Evolutionary conservation across 129 eudicot genomes (phyloP), one percentile per base, ranked within the genome.

Genomic region (Ambrosia trifida): DNA sequence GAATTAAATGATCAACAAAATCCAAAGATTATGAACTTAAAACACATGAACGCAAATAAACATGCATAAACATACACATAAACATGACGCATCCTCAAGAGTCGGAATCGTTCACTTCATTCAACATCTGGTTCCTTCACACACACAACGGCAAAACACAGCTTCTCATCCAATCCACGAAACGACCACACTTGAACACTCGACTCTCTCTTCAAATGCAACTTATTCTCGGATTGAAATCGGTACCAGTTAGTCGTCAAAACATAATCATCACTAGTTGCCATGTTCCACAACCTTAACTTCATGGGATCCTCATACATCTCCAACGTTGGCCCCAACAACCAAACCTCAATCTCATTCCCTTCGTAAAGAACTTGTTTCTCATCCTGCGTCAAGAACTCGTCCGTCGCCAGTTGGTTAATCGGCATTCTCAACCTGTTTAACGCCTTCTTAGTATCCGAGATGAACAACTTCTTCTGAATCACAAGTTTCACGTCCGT

Each of bases 151-250:
- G 64, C 75, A 60, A 69, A 36, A 3, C 68, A 68, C 56, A 76
- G 8, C 46, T 35, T 3, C 10, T 11, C 19, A 14, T 53, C 6
- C 0, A 36, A 58, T 38, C 13, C 50, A 11, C 69, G 62, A 68
- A 57, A 76, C 63, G 75, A 76, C 75, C 75, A 76, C 4, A 68
- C 80, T 38, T 76, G 80, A 18, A 76, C 28, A 20, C 0, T 46
- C 1, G 74, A 45, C 1, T 20, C 0, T 58, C 9, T 12, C 52
- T 10, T 20, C 45, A 76, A 18, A 35, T 57, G 31, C 11, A 17
- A 7, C 2, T n/a, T 18, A 8, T 76, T 68, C 4, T 14, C 32
- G 20, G 32, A 19, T 75, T 51, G 59, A 33, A 76, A 76, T 0
- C 32, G 16, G 20, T 9, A 12, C 70, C 75, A 76, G 12, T 47